Evolutionary conservation across 306 rosid species (phyloP).

Genomic region (Neltuma alba): DNA sequence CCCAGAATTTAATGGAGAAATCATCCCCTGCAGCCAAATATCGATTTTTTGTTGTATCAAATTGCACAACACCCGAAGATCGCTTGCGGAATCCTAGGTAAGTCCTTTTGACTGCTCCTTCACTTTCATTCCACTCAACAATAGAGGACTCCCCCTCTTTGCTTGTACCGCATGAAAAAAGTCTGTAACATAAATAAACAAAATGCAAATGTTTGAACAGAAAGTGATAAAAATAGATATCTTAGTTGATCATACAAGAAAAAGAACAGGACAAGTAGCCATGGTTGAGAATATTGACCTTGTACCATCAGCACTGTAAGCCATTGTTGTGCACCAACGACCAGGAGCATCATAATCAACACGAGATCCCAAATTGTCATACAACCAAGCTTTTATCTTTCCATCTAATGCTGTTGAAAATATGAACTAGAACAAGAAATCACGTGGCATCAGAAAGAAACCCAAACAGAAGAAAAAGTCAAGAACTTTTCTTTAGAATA

Average conservation of each 20-base stretch:
- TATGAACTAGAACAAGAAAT: constrained; percentile 66
- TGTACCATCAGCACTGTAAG: constrained; percentile 97
- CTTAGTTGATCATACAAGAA: constrained; percentile 20
- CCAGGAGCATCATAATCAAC: constrained; percentile 99
- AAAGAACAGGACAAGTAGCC: constrained; percentile 34
- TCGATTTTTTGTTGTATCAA: constrained; percentile 89
- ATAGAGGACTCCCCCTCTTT: constrained; percentile 89
- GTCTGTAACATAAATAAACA: constrained; percentile 49
- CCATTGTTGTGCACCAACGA: constrained; percentile 99
- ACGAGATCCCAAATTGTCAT: constrained; percentile 98
- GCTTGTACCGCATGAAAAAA: constrained; percentile 96
- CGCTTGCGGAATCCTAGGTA: constrained; percentile 89
- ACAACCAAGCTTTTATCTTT: constrained; percentile 97
- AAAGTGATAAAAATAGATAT: constrained; percentile 6
- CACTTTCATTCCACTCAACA: constrained; percentile 99
- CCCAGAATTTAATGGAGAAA: constrained; percentile 96
- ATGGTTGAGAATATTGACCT: constrained; percentile 55
- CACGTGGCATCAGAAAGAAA: constrained; percentile 29
- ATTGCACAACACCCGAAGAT: constrained; percentile 86
- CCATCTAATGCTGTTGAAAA: constrained; percentile 96
- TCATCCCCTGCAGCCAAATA: constrained; percentile 98
- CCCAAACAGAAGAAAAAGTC: background rate
- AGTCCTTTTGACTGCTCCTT: constrained; percentile 95
- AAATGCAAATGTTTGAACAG: constrained; percentile 1
- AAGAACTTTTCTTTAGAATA: background rate